Evolutionary conservation across 768 basidiomycete genomes (phyloP), one percentile per base, ranked within the genome.

Genomic region (Amanita pseudoporphyria): DNA sequence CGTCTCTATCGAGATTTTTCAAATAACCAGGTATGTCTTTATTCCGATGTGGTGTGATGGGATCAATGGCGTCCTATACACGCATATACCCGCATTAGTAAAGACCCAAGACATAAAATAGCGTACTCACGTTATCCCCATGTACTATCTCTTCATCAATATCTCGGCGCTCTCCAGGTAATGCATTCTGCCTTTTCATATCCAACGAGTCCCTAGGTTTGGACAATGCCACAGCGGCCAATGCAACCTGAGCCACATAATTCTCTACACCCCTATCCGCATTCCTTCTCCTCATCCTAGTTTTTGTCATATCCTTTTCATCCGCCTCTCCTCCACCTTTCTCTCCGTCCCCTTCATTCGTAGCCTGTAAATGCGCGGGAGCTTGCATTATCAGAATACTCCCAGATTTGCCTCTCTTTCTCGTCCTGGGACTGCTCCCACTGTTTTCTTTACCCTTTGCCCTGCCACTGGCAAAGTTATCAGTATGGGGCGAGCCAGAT

Each of bases 181-280:
- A 51, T 10, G 71, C 69, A 14, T 51, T 61, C 43, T 81, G 68
- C 51, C 64, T 69, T 48, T 67, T 52, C 36, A 53, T 53, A 26
- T 56, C 64, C 60, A 48, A 65, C 9, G 77, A 76, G 54, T 77
- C 79, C 48, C 71, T 67, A 9, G 39, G 24, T 52, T 81, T 67
- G 22, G 78, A 72, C 3, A 75, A 74, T 4, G 79, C 76, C 36
- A 82, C 76, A 30, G 81, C 77, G 38, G 76, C 79, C 54, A 85
- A 61, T 39, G 83, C 82, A 47, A 78, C 73, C 22, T 72, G 70
- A 1, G 75, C 72, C 28, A 82, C 66, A 56, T 77, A 45, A 49
- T 54, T 31, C 6, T 46, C 51, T 16, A 56, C 55, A 3, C 63
- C 61, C 16, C 52, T 45, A 36, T 43, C n/a, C 31, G 45, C 30